A percentile compares a stretch with the other conserved stretches of the same genome.
phyloP scores from a whole-genome alignment of 495 filamentous ascomycete species.

The Rusavskia elegans region DNA sequence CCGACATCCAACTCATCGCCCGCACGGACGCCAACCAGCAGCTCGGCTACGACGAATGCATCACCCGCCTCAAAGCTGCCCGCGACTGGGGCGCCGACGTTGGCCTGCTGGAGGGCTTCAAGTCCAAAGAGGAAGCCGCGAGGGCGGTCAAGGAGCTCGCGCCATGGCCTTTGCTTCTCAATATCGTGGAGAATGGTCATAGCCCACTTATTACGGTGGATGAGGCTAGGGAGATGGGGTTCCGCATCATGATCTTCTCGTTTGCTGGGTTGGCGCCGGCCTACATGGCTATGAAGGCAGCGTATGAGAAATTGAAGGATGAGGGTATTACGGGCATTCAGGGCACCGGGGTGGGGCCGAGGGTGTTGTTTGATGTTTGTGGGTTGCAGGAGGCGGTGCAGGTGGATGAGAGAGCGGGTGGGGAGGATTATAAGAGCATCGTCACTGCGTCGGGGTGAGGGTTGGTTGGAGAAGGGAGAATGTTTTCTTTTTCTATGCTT shows the following conservation, averaged over 20 bases:
- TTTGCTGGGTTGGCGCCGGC: conserved; percentile 26
- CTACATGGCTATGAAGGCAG: conserved; percentile 33
- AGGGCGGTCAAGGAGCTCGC: conserved; percentile 37
- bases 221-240: conserved; percentile 45
- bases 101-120: conserved; percentile 48
- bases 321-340: no score
- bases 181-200: conserved; percentile 47
- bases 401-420: conserved; percentile 40
- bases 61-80: conserved; percentile 38
- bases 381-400: conserved; percentile 40
- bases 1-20: conserved; percentile 53
- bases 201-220: conserved; percentile 38
- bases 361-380: conserved; percentile 39
- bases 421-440: conserved; percentile 4
- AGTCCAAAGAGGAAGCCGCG: conserved; percentile 34
- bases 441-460: no score
- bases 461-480: no score
- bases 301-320: conserved; percentile 22
- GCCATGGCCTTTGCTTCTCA: conserved; percentile 43
- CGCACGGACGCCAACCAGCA: conserved; percentile 51
- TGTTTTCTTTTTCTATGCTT: no score
- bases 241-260: conserved; percentile 42
- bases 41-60: conserved; percentile 45
- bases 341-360: conserved; percentile 28
- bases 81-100: conserved; percentile 44